Evolutionary conservation across 2,329 filamentous ascomycete species (phyloP).

Genomic region (Furcasterigmium sp.): DNA sequence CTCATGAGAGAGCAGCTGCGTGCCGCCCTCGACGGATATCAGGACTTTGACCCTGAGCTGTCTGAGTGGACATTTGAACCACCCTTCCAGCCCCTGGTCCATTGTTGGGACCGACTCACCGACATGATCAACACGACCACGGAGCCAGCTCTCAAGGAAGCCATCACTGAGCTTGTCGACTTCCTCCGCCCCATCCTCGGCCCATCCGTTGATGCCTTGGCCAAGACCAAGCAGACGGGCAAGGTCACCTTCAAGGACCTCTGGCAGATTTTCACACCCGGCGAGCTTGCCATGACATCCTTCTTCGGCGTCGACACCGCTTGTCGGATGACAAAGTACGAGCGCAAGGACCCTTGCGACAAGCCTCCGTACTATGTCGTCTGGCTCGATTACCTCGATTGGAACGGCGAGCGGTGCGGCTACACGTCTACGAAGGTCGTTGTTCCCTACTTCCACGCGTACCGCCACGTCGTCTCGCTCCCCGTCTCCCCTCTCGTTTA

Average conservation of each 20-base stretch:
- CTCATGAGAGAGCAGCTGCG: constrained; percentile 22
- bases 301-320: constrained; percentile 28
- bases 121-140: background rate
- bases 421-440: constrained; percentile 15
- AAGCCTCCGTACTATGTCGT: constrained; percentile 18
- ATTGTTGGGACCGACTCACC: constrained; percentile 23
- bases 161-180: constrained; percentile 14
- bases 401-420: constrained; percentile 26
- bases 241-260: constrained; percentile 22
- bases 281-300: constrained; percentile 22
- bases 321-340: constrained; percentile 25
- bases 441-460: constrained; percentile 21
- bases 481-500: constrained; percentile 24
- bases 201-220: constrained; percentile 17
- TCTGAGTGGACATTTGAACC: constrained; percentile 24
- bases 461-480: constrained; percentile 18
- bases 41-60: constrained; percentile 25
- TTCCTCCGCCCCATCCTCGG: constrained; percentile 25
- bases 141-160: background rate
- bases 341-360: constrained; percentile 5
- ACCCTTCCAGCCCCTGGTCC: constrained; percentile 27
- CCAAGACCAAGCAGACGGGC: constrained; percentile 19
- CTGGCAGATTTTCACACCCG: constrained; percentile 29
- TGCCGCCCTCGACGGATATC: constrained; percentile 23
- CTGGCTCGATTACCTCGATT: constrained; percentile 27